Evolutionary conservation across 2,329 filamentous ascomycete genomes (phyloP).

Genomic region (Xylariales sp.): DNA sequence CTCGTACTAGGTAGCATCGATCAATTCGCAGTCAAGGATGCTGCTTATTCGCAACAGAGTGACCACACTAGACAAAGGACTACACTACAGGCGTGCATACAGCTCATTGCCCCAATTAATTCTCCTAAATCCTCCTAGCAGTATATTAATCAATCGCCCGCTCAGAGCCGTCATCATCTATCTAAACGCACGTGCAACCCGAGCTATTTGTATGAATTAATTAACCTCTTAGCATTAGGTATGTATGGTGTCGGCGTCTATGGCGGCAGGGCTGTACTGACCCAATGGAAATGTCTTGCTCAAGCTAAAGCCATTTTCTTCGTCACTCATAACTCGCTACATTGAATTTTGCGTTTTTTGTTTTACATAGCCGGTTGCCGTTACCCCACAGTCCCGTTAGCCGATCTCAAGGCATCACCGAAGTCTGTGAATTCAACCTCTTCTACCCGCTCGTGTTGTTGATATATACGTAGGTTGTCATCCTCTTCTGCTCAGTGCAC

Average conservation of each 20-base stretch:
- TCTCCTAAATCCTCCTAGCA: background rate
- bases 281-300: background rate
- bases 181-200: background rate
- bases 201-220: constrained; percentile 8
- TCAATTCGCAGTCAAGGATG: constrained; percentile 18
- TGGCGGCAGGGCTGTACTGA: background rate
- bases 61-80: background rate
- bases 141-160: background rate
- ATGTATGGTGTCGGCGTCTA: background rate
- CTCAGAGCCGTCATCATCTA: background rate
- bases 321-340: constrained; percentile 40
- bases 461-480: constrained; percentile 43
- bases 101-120: background rate
- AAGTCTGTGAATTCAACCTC: constrained; percentile 32
- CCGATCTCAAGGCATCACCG: constrained; percentile 37
- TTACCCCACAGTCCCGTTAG: constrained; percentile 39
- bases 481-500: constrained; percentile 24
- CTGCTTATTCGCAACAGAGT: constrained; percentile 11
- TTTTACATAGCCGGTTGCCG: constrained; percentile 46
- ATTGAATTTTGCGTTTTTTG: constrained; percentile 42
- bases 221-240: background rate
- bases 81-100: background rate
- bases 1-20: constrained; percentile 7
- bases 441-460: constrained; percentile 37
- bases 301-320: constrained; percentile 15